Evolutionary conservation across 2,329 filamentous ascomycete genomes (phyloP), one percentile per base, ranked within the genome.

Genomic region (Aspergillus phoenicis): DNA sequence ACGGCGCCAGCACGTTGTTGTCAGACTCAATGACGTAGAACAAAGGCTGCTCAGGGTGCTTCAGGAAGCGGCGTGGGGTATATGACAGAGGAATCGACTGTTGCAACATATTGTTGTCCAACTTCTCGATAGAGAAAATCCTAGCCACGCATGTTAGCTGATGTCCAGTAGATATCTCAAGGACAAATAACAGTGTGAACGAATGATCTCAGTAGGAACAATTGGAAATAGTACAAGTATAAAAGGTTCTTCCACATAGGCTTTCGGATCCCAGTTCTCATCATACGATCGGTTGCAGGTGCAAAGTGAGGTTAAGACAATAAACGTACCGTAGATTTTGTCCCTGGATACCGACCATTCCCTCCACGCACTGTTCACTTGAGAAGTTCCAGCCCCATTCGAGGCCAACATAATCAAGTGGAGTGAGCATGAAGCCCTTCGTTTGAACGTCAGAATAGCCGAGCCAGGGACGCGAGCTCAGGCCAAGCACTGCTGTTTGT

Each of bases 361-460:
- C 93, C 78, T 97, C 91, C 47, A 90, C 88, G 70, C 93, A 97
- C 75, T 97, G 91, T 74, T 97, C 92, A 72, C 93, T 97, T 75
- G 91, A 94, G 73, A 99, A 98, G 70, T 95, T 97, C 89, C 93
- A 97, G 3, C 91, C 93, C 83, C 92, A 97, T 75, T 97, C 93
- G 28, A 99, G 85, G 43, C 90, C 88, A 57, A 89, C 88, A 71
- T 96, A 97, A 75, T 91, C 91, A 30, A 99, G 80, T 0, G 96
- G 95, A 1, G 94, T 97, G 67, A 98, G 88, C 78, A 96, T 91
- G 71, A 97, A 97, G 39, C 89, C 89, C 71, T 91, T 91, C 2
- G 90, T 93, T 62, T 93, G 89, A 2, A 91, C 88, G 70, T 98
- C 92, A 0, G 93, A 90, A 73, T 98, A 98, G 47, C 93, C 94